phyloP scores from a whole-genome alignment of 2,329 filamentous ascomycete species.

The Pseudogymnoascus sp. region DNA sequence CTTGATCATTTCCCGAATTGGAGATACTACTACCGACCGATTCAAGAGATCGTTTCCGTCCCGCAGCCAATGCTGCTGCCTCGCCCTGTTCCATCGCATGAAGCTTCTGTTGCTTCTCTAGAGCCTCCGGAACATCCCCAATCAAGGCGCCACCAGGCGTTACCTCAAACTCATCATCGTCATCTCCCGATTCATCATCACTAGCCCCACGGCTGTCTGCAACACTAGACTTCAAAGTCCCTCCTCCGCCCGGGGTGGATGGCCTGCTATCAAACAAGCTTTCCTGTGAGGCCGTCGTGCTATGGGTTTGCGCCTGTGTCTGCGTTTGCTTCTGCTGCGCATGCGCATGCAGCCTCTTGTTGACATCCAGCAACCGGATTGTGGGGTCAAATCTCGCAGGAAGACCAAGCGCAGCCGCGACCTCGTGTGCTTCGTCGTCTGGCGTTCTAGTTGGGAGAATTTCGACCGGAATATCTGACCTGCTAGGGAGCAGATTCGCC shows the following conservation, averaged over 20 bases:
- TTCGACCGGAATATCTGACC: slow-evolving; percentile 20
- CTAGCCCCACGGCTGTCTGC: slow-evolving; percentile 28
- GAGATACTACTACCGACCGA: slow-evolving; percentile 20
- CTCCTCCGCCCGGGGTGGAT: slow-evolving; percentile 21
- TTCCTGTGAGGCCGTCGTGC: not conserved
- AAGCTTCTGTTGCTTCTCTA: slow-evolving; percentile 44
- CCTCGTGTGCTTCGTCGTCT: slow-evolving; percentile 59
- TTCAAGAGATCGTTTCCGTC: slow-evolving; percentile 15
- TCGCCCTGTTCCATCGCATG: slow-evolving; percentile 57
- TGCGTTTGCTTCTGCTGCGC: not conserved
- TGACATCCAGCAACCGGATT: slow-evolving; percentile 48
- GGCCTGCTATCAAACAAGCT: slow-evolving; percentile 20
- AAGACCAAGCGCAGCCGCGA: slow-evolving; percentile 56
- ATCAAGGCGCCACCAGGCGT: slow-evolving; percentile 25
- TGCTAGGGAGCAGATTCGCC: slow-evolving; percentile 23
- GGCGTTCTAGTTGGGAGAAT: slow-evolving; percentile 29
- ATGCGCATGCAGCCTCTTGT: slow-evolving; percentile 13
- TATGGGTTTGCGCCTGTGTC: not conserved
- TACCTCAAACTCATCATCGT: slow-evolving; percentile 31
- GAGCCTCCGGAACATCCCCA: slow-evolving; percentile 20
- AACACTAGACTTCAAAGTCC: slow-evolving; percentile 36
- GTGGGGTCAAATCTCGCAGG: slow-evolving; percentile 59
- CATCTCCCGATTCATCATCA: slow-evolving; percentile 31
- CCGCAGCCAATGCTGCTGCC: slow-evolving; percentile 42
- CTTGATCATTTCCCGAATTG: slow-evolving; percentile 2